phyloP scores from a whole-genome alignment of 2,329 filamentous ascomycete species.

The Exutisphaerella laricina region DNA sequence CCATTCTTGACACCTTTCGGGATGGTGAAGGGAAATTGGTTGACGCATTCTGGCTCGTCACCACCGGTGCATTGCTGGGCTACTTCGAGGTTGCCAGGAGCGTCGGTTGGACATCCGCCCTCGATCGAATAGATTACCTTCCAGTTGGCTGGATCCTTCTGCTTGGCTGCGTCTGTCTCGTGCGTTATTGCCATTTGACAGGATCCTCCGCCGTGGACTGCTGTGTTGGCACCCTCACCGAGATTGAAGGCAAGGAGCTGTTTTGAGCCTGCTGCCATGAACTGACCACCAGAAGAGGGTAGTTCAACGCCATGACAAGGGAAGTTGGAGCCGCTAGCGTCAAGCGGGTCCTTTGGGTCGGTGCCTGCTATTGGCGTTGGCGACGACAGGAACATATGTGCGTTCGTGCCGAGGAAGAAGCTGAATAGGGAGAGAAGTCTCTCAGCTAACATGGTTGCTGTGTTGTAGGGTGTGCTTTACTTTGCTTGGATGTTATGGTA shows the following conservation, averaged over 20 bases:
- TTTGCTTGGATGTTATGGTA: not conserved
- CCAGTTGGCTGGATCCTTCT: slow-evolving; percentile 56
- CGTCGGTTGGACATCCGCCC: slow-evolving; percentile 71
- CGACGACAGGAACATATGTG: slow-evolving; percentile 68
- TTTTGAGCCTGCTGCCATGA: slow-evolving; percentile 58
- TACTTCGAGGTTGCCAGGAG: slow-evolving; percentile 50
- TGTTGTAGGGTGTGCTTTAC: slow-evolving; percentile 4
- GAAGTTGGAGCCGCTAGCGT: slow-evolving; percentile 58
- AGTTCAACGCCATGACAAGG: slow-evolving; percentile 69
- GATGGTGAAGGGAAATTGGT: slow-evolving; percentile 63
- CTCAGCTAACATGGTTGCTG: slow-evolving; percentile 13
- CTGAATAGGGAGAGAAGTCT: slow-evolving; percentile 39
- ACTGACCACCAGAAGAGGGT: slow-evolving; percentile 43
- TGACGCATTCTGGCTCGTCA: slow-evolving; percentile 26
- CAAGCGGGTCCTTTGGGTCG: slow-evolving; percentile 59
- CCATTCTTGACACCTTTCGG: slow-evolving; percentile 67
- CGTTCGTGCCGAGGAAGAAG: slow-evolving; percentile 56
- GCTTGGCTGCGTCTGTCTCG: slow-evolving; percentile 61
- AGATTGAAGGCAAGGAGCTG: slow-evolving; percentile 57
- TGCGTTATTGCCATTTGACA: slow-evolving; percentile 86
- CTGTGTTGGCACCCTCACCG: slow-evolving; percentile 52
- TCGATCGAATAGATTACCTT: slow-evolving; percentile 86
- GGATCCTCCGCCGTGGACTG: slow-evolving; percentile 83
- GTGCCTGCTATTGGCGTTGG: slow-evolving; percentile 58
- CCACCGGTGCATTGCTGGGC: slow-evolving; percentile 25